Evolutionary conservation across 805 yeast species (phyloP).

Genomic region (Myxozyma neglecta): DNA sequence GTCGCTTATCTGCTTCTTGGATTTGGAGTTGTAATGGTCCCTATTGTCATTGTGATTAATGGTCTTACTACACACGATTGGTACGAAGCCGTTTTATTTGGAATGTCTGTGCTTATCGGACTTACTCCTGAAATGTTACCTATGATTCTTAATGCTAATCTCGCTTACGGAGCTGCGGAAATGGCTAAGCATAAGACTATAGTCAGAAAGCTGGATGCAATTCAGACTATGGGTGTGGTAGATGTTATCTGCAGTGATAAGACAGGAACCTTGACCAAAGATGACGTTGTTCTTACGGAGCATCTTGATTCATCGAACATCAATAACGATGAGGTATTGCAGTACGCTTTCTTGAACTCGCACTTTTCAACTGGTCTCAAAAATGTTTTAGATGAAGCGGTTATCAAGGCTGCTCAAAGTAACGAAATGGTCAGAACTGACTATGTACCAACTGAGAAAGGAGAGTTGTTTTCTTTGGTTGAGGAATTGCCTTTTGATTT

Average conservation of each 20-base stretch:
- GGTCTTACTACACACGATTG: constrained; percentile 31
- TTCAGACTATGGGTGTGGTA: constrained; percentile 55
- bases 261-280: constrained; percentile 50
- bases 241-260: constrained; percentile 56
- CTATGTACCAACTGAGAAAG: constrained; percentile 17
- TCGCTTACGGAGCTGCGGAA: constrained; percentile 31
- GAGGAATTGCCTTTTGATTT: constrained; percentile 32
- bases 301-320: constrained; percentile 21
- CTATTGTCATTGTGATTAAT: constrained; percentile 30
- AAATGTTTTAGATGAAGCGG: constrained; percentile 29
- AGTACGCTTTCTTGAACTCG: constrained; percentile 27
- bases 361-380: constrained; percentile 28
- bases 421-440: constrained; percentile 9
- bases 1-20: constrained; percentile 31
- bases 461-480: constrained; percentile 13
- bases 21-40: constrained; percentile 31
- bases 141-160: constrained; percentile 32
- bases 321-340: constrained; percentile 21
- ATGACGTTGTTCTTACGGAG: constrained; percentile 29
- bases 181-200: constrained; percentile 33
- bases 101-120: constrained; percentile 31
- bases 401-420: constrained; percentile 22
- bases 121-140: constrained; percentile 32
- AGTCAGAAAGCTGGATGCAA: constrained; percentile 32
- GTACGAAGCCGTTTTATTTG: constrained; percentile 32